Conservation (phyloP, 106 monocot species). For the Acanthochlamys bracteata region DNA sequence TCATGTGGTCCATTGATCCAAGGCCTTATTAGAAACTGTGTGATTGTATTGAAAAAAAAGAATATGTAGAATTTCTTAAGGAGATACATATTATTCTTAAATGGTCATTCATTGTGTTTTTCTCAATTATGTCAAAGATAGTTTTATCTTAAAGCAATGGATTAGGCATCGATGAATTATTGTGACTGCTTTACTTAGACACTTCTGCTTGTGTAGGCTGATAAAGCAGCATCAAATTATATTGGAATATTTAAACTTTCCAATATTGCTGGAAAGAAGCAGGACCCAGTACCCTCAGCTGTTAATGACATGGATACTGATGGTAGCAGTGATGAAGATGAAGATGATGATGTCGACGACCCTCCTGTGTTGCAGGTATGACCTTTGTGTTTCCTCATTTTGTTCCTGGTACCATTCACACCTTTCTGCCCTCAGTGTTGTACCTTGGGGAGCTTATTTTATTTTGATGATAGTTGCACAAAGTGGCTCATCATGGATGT, state of each 20-base stretch:
- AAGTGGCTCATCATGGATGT: slow-evolving; percentile 88
- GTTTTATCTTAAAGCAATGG: not conserved
- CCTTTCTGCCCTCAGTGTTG: too few relatives aligned
- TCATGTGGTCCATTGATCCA: too few relatives aligned
- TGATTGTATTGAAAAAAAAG: too few relatives aligned
- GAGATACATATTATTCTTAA: too few relatives aligned
- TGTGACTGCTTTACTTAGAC: not conserved
- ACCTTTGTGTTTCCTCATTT: not conserved
- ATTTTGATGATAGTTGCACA: slow-evolving; percentile 43
- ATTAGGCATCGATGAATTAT: not conserved
- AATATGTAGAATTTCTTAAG: too few relatives aligned
- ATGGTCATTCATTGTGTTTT: too few relatives aligned
- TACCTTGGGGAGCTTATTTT: not conserved
- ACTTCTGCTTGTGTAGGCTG: slow-evolving; percentile 56
- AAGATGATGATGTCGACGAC: slow-evolving; percentile 54
- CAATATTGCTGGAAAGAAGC: slow-evolving; percentile 82
- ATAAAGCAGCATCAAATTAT: slow-evolving; percentile 71
- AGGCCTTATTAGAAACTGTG: too few relatives aligned
- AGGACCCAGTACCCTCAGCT: slow-evolving; percentile 54
- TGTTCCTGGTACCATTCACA: too few relatives aligned
- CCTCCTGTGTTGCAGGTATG: slow-evolving; percentile 65
- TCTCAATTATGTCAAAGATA: too few relatives aligned
- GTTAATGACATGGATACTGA: slow-evolving; percentile 46
- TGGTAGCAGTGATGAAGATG: slow-evolving; percentile 74
- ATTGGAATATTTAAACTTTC: slow-evolving; percentile 92